Evolutionary conservation across 2,329 filamentous ascomycete genomes (phyloP), one percentile per base, ranked within the genome.

Genomic region (Verticillium zaregamsianum): DNA sequence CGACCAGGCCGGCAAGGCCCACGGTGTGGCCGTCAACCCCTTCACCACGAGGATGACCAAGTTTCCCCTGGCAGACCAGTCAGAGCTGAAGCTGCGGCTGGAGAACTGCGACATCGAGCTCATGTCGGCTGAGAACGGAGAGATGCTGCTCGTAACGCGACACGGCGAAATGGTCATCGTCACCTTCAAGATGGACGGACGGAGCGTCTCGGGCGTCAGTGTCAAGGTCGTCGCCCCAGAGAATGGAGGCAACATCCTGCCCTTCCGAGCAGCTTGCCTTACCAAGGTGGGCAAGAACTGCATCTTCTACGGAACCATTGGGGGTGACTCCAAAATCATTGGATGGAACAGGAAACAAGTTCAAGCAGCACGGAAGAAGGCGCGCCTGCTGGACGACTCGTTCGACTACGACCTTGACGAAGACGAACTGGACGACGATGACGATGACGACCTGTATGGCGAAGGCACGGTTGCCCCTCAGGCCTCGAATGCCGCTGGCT

Each of bases 1-100:
- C 66, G 94, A 98, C 71, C 95, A 99, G 80, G 92, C 92, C 12
- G 95, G 95, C 33, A 97, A 96, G 74, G 86, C 93, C 14, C 97
- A 92, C 70, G 94, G 93, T 2, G 90, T 98, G 62, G 94, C 90
- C 4, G 91, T 99, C 66, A 99, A 99, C 71, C 86, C 92, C 37
- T 96, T 97, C 76, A 90, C 93, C 5, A 92, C 89, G 72, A 86
- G 91, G 64, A 86, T 87, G 65, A 97, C 94, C 2, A 86, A 90
- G 0, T 98, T 97, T 69, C 86, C 89, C 58, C 87, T 99, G 72
- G 84, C 86, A 5, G 95, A 99, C 72, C 94, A 97, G 75, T 91
- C 92, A 0, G 86, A 91, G 55, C 80, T 98, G 55, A 85, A 85
- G 17, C 78, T 98, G 63, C 90, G 89, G 39, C 79, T 99, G 1